Percentiles rank a stretch among this genome's conserved stretches.
Evolutionary conservation across 179 eudicot genomes (phyloP).

Genomic region (Sideroxylon spinosum): DNA sequence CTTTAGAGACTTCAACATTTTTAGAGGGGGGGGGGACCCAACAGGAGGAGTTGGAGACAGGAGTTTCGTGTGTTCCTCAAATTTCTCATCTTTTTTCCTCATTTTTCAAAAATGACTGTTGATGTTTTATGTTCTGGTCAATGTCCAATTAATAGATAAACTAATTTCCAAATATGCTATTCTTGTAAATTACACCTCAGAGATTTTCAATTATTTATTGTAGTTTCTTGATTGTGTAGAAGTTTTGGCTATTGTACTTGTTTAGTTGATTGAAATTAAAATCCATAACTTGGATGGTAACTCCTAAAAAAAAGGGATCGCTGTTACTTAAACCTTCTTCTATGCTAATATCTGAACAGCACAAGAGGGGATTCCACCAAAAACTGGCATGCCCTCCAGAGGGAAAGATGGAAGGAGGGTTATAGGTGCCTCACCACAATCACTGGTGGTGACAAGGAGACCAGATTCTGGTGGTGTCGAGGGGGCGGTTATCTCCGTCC

Average conservation of each 20-base stretch:
- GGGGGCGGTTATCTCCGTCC: slow-evolving; percentile 60
- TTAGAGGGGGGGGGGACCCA: no score
- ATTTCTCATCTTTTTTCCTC: neutral
- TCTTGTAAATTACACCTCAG: slow-evolving; percentile 11
- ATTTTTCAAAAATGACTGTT: neutral
- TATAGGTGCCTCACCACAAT: slow-evolving; percentile 24
- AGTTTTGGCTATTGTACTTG: neutral
- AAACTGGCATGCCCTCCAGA: slow-evolving; percentile 22
- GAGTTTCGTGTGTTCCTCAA: neutral
- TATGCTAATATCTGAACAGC: slow-evolving; percentile 27
- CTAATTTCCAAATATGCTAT: neutral
- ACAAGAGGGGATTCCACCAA: slow-evolving; percentile 28
- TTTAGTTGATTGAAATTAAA: neutral
- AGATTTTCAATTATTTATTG: neutral
- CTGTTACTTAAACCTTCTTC: neutral
- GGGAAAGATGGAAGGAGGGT: slow-evolving; percentile 36
- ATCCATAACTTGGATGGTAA: neutral
- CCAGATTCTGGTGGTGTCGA: slow-evolving; percentile 84
- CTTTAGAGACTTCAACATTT: neutral
- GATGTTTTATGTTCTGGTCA: neutral
- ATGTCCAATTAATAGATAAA: slow-evolving; percentile 1
- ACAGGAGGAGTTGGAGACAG: neutral
- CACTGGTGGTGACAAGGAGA: slow-evolving; percentile 59
- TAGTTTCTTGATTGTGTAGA: neutral
- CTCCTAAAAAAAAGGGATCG: neutral